Conservation (phyloP, 2,329 filamentous ascomycete species). For the Alternaria burnsii region DNA sequence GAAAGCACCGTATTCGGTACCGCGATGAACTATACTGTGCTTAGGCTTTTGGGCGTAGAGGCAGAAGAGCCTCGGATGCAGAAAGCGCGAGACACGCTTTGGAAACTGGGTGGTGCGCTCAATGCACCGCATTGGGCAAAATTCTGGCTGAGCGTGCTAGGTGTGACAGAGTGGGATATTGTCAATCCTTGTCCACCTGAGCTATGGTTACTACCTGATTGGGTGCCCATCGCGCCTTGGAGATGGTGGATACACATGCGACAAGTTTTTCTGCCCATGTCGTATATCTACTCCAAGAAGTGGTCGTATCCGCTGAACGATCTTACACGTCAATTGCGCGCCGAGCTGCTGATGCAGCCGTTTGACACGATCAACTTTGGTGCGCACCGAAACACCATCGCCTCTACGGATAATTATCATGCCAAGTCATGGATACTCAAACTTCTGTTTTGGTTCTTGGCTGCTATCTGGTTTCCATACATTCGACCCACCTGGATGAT, state of each 20-base stretch:
- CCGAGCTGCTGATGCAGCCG: constrained; percentile 83
- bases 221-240: constrained; percentile 89
- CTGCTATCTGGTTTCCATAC: constrained; percentile 81
- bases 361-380: constrained; percentile 81
- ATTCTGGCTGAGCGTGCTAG: constrained; percentile 88
- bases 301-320: constrained; percentile 81
- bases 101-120: constrained; percentile 84
- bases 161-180: constrained; percentile 85
- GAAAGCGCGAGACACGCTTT: constrained; percentile 81
- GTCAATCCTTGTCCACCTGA: constrained; percentile 95
- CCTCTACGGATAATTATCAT: constrained; percentile 84
- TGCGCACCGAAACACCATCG: constrained; percentile 82
- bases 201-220: constrained; percentile 90
- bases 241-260: constrained; percentile 99
- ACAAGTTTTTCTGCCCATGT: constrained; percentile 94
- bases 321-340: constrained; percentile 73
- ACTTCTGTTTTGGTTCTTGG: constrained; percentile 77
- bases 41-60: constrained; percentile 83
- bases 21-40: constrained; percentile 81
- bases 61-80: constrained; percentile 86
- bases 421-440: constrained; percentile 89
- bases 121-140: constrained; percentile 96
- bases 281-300: constrained; percentile 83
- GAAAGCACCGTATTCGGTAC: constrained; percentile 93
- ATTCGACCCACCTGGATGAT: constrained; percentile 72